A percentile compares a stretch with the other conserved stretches of the same genome.
Evolutionary conservation across 768 basidiomycete genomes (phyloP).

Genomic region (Suillus bovinus): DNA sequence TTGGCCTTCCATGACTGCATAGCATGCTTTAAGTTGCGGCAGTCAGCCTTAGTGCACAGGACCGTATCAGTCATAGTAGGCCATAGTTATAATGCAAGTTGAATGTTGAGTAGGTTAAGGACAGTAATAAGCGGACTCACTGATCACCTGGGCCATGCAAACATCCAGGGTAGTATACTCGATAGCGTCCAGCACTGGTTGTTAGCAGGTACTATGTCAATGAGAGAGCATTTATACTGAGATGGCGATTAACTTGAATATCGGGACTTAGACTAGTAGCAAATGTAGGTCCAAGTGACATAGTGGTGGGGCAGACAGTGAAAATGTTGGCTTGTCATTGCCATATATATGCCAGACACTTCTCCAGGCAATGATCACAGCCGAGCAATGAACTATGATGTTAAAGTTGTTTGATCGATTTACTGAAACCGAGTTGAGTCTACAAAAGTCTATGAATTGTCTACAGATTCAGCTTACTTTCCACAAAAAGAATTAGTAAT

Average conservation of each 20-base stretch:
- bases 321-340: neutral
- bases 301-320: neutral
- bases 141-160: no score
- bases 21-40: neutral
- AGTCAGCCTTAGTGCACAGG: neutral
- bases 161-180: no score
- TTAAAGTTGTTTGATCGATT: conserved; percentile 1
- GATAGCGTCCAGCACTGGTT: no score
- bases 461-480: neutral
- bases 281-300: neutral
- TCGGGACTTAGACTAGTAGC: neutral
- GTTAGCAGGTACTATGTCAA: no score
- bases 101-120: no score
- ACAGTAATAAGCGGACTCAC: no score
- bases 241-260: neutral
- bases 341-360: neutral
- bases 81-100: no score
- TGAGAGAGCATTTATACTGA: conserved; percentile 8
- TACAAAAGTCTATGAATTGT: neutral
- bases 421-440: neutral
- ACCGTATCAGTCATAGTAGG: neutral
- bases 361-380: neutral
- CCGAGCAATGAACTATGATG: neutral
- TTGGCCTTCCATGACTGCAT: neutral
- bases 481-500: neutral